Percentiles rank a stretch among this genome's conserved stretches.
phyloP scores from a whole-genome alignment of 805 yeast species.

The Zygotorulaspora florentina region DNA sequence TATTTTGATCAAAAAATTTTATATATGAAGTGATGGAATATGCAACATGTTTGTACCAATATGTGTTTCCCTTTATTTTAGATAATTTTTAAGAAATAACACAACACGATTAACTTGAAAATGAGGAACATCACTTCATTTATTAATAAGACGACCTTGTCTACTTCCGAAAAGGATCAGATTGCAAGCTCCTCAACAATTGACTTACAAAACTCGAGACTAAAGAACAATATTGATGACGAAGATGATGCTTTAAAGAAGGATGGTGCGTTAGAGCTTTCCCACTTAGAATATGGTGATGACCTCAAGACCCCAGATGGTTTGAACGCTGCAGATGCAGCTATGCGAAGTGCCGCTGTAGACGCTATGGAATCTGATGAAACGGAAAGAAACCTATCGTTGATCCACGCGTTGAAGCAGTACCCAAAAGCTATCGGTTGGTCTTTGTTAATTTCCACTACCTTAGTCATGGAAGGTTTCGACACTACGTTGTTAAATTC shows the following conservation, averaged over 20 bases:
- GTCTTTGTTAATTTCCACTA: constrained; percentile 43
- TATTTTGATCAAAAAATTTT: no score
- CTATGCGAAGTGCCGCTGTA: constrained; percentile 5
- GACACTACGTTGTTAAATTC: constrained; percentile 41
- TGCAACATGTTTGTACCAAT: no score
- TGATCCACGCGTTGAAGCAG: constrained; percentile 36
- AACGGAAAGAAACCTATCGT: constrained; percentile 28
- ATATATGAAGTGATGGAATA: no score
- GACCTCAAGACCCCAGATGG: constrained; percentile 3
- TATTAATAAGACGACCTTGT: background rate
- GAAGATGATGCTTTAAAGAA: background rate
- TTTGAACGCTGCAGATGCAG: constrained; percentile 4
- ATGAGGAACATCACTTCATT: constrained; percentile 1
- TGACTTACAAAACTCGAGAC: background rate
- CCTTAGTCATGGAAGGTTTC: constrained; percentile 48
- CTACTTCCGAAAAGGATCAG: no score
- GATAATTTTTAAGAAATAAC: background rate
- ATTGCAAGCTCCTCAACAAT: background rate
- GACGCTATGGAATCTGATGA: constrained; percentile 21
- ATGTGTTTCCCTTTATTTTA: no score
- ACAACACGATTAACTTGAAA: background rate
- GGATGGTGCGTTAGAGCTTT: constrained; percentile 5
- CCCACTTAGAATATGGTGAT: constrained; percentile 11
- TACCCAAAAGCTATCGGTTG: constrained; percentile 48
- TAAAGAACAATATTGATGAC: background rate